A percentile compares a stretch with the other conserved stretches of the same genome.
These are phyloP conservation scores for Pseudogymnoascus sp. DNA, from an alignment of 2,329 filamentous ascomycete genomes.

Conservation along the genomic window DNA sequence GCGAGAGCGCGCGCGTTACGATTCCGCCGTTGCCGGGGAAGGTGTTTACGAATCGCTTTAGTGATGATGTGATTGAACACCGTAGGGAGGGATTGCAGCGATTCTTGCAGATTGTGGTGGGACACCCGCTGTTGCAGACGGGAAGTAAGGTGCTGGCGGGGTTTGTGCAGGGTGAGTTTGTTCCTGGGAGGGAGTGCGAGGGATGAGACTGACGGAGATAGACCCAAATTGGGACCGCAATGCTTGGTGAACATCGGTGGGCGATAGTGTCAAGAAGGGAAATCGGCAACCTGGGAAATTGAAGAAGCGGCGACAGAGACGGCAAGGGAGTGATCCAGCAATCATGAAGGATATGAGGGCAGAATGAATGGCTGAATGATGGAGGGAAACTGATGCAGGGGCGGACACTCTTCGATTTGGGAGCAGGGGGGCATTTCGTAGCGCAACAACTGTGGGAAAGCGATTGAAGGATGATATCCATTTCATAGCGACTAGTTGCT, in stretches of 20 bases:
- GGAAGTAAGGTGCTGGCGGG: conserved; percentile 93
- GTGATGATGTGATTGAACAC: conserved; percentile 96
- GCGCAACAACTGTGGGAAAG: conserved; percentile 7
- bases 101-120: conserved; percentile 95
- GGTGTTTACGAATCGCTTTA: conserved; percentile 96
- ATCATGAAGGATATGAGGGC: background rate
- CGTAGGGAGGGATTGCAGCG: conserved; percentile 83
- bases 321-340: background rate
- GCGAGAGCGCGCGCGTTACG: conserved; percentile 86
- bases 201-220: conserved; percentile 26
- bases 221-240: conserved; percentile 88
- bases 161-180: conserved; percentile 79
- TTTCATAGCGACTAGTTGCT: conserved; percentile 6
- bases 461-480: conserved; percentile 5
- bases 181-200: background rate
- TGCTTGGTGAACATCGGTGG: conserved; percentile 57
- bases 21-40: conserved; percentile 95
- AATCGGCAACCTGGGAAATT: conserved; percentile 34
- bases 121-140: conserved; percentile 91
- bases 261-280: conserved; percentile 13
- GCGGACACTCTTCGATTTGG: background rate
- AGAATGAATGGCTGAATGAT: background rate
- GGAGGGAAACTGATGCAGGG: background rate
- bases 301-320: conserved; percentile 29
- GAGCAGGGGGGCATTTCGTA: background rate